Conservation (phyloP, 148 eudicot species). For the Heliamphora exappendiculata region DNA sequence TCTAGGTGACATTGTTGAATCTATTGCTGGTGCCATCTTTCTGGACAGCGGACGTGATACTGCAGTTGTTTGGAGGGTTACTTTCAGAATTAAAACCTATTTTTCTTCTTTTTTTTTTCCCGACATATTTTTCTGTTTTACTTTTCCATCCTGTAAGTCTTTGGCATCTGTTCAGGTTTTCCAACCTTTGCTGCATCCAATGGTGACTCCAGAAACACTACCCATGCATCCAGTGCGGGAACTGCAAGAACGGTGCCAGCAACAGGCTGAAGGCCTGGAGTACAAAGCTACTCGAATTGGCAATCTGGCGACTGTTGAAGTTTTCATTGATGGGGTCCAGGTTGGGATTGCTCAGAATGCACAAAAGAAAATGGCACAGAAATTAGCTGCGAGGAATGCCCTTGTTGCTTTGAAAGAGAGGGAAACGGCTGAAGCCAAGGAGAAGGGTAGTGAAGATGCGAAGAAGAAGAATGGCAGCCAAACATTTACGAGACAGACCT, state of each 20-base stretch:
- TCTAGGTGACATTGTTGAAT: slow-evolving; percentile 94
- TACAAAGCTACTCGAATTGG: slow-evolving; percentile 84
- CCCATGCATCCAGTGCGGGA: slow-evolving; percentile 99
- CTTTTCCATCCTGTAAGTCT: background rate
- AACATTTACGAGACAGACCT: slow-evolving; percentile 86
- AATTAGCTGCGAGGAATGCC: slow-evolving; percentile 93
- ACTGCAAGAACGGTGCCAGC: slow-evolving; percentile 97
- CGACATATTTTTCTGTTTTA: background rate
- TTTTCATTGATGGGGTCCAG: slow-evolving; percentile 80
- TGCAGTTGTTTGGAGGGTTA: slow-evolving; percentile 76
- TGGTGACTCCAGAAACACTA: slow-evolving; percentile 97
- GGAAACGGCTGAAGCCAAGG: slow-evolving; percentile 58
- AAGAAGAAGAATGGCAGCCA: slow-evolving; percentile 64
- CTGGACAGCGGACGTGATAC: slow-evolving; percentile 71
- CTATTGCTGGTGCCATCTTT: slow-evolving; percentile 93
- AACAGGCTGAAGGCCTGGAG: slow-evolving; percentile 93
- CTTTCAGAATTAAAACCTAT: background rate
- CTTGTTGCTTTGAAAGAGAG: slow-evolving; percentile 69
- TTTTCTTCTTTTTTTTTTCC: background rate
- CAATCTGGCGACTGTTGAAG: slow-evolving; percentile 91
- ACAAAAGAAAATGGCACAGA: slow-evolving; percentile 99
- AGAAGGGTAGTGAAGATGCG: slow-evolving; percentile 43
- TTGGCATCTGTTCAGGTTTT: slow-evolving; percentile 48
- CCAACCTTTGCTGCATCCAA: slow-evolving; percentile 88
- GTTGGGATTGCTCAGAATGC: slow-evolving; percentile 85